Evolutionary conservation across 2,329 filamentous ascomycete genomes (phyloP), one percentile per base, ranked within the genome.

Genomic region (Fusarium sp.): DNA sequence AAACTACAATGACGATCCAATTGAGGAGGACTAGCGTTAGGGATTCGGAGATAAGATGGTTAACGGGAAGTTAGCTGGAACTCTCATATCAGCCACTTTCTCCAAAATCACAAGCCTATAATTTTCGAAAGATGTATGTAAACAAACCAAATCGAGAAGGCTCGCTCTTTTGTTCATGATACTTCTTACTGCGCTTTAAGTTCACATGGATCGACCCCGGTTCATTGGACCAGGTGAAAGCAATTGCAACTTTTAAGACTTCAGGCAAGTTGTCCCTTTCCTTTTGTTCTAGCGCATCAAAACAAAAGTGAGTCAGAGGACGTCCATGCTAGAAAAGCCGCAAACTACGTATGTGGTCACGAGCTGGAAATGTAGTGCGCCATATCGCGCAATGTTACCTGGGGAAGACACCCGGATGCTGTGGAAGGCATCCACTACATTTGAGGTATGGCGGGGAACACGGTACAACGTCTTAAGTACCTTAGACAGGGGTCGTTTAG

Each of bases 1-100:
- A 18, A 71, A 79, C 62, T 76, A 79, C 56, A 68, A 79, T 18
- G 78, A 70, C 22, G 80, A 82, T 62, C 79, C 80, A 47, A 81
- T 82, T 55, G 80, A 81, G 36, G 78, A 74, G 47, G 67, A 66
- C 44, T 71, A 7, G 38, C 18, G 27, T 53, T 53, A 47, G 33
- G 41, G 54, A n/a, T 29, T 63, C 38, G 70, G 58, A 53, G 39
- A 63, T 64, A 59, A 47, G 36, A 39, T 29, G 33, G 25, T 39
- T n/a, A 29, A 53, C 25, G 46, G 29, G 22, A 49, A 27, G 33
- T 20, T 35, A 57, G 25, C 31, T 35, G 22, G 41, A 17, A 35
- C 18, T 22, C 22, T 36, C 41, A 47, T 22, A 49, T 49, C 54
- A 49, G 41, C 54, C 31, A 57, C 31, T 36, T 36, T 35, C 31